Percentiles rank a stretch among this genome's conserved stretches.
Conservation (phyloP, 2,329 filamentous ascomycete species). For the Xylaria polymorpha region DNA sequence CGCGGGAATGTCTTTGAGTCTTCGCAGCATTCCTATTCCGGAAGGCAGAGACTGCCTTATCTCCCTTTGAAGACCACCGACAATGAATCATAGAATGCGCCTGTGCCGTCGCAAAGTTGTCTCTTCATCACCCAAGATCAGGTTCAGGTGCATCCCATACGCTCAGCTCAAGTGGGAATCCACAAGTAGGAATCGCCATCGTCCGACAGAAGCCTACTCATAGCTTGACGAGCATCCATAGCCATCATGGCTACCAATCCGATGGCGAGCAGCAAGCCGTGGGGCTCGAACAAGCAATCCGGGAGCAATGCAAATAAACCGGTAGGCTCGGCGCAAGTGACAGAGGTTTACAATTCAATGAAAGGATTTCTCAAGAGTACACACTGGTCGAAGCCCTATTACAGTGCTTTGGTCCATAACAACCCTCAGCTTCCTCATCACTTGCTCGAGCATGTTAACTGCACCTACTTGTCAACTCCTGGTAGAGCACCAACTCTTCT, state of each 20-base stretch:
- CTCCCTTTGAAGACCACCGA: conserved; percentile 43
- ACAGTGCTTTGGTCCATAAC: conserved; percentile 54
- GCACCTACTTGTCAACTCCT: conserved; percentile 66
- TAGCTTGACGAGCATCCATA: conserved; percentile 19
- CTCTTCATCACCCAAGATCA: conserved; percentile 24
- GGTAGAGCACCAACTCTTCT: conserved; percentile 65
- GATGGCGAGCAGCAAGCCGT: not conserved
- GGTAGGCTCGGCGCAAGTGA: conserved; percentile 23
- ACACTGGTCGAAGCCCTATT: conserved; percentile 57
- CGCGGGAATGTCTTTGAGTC: conserved; percentile 39
- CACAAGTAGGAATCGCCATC: conserved; percentile 15
- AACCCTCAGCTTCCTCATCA: conserved; percentile 47
- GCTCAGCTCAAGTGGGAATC: conserved; percentile 8
- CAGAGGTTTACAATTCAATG: conserved; percentile 47
- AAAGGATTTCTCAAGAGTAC: conserved; percentile 54
- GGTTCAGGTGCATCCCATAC: conserved; percentile 10
- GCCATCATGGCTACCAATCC: conserved; percentile 16
- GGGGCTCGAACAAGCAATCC: not conserved
- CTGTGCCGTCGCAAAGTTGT: conserved; percentile 17
- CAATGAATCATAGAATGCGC: conserved; percentile 39
- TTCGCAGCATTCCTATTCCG: conserved; percentile 40
- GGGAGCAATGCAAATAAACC: conserved; percentile 30
- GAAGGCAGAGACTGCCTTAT: conserved; percentile 37
- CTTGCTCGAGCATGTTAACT: conserved; percentile 64
- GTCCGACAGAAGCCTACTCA: conserved; percentile 10